These are phyloP conservation scores for Neopestalotiopsis clavispora DNA, from an alignment of 2,329 filamentous ascomycete genomes.

Conservation along the genomic window DNA sequence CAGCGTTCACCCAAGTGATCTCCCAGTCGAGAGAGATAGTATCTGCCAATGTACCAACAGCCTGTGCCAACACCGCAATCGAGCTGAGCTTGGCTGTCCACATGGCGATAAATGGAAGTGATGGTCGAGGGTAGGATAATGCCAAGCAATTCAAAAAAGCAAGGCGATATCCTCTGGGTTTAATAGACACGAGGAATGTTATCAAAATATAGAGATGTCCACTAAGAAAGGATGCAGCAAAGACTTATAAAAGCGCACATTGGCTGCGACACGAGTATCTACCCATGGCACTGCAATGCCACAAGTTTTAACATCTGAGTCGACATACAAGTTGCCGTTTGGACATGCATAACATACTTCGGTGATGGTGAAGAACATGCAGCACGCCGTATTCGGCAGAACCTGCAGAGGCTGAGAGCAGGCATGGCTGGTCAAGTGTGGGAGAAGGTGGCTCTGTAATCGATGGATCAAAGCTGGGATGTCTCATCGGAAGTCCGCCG, in stretches of 20 bases:
- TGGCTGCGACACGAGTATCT: background rate
- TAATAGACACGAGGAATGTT: background rate
- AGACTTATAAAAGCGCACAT: conserved; percentile 11
- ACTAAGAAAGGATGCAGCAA: conserved; percentile 3
- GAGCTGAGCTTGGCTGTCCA: conserved; percentile 12
- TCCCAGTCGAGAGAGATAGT: conserved; percentile 64
- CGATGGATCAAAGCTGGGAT: background rate
- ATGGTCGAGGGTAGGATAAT: background rate
- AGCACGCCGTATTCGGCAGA: background rate
- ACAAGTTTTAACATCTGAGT: background rate
- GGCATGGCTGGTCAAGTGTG: background rate
- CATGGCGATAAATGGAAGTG: background rate
- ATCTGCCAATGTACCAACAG: conserved; percentile 38
- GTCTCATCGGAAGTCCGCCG: background rate
- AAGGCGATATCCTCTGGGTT: background rate
- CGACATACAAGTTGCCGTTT: conserved; percentile 5
- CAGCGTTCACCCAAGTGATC: conserved; percentile 63
- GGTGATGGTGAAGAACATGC: background rate
- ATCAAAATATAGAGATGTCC: background rate
- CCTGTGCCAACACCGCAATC: conserved; percentile 23
- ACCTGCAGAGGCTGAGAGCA: background rate
- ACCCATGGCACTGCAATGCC: background rate
- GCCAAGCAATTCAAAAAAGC: background rate
- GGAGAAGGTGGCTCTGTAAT: background rate
- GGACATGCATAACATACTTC: background rate